Evolutionary conservation across 2,329 filamentous ascomycete genomes (phyloP).

Genomic region (Grosmannia huntii): DNA sequence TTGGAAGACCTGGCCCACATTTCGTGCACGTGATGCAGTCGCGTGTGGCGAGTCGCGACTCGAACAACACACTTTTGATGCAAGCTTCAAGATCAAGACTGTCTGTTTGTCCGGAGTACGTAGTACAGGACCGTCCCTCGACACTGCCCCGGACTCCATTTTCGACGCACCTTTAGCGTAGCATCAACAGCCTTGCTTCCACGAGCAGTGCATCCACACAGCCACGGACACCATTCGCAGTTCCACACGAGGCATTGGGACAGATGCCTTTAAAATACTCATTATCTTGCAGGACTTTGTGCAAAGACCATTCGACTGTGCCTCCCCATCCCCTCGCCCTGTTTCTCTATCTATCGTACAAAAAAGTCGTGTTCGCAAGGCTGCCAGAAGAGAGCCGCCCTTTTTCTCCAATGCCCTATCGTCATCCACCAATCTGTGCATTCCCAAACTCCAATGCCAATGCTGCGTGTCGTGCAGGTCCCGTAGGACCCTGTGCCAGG

Average conservation of each 20-base stretch:
- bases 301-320: neutral
- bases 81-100: too few relatives aligned
- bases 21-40: too few relatives aligned
- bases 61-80: too few relatives aligned
- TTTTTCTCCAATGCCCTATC: neutral
- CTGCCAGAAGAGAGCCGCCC: neutral
- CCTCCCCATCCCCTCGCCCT: neutral
- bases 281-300: neutral
- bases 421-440: neutral
- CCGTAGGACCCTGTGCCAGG: neutral
- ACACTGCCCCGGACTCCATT: neutral
- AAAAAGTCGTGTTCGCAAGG: neutral
- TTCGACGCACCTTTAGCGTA: neutral
- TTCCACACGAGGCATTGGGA: neutral
- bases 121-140: too few relatives aligned
- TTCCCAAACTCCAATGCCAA: constrained; percentile 5
- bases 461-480: neutral
- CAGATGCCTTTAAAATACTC: neutral
- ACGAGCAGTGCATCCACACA: neutral
- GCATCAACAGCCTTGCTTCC: neutral
- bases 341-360: neutral
- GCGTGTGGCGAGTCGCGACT: too few relatives aligned
- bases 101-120: too few relatives aligned
- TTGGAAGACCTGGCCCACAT: too few relatives aligned
- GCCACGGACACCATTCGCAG: too few relatives aligned